Conservation (phyloP, 2,329 filamentous ascomycete genomes). For the Colletotrichum zoysiae region DNA sequence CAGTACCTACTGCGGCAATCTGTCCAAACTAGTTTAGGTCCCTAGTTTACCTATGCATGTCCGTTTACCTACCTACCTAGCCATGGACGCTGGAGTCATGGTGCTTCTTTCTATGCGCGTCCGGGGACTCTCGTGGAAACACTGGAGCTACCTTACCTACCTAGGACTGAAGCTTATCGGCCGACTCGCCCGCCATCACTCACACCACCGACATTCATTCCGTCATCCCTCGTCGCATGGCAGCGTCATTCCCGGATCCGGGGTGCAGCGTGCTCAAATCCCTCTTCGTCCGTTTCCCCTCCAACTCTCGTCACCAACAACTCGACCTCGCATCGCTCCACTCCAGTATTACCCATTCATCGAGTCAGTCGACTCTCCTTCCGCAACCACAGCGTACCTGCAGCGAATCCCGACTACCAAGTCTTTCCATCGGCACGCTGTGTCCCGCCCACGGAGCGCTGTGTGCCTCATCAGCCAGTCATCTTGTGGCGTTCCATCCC, state of each 20-base stretch:
- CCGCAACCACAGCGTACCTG: neutral
- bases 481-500: conserved; percentile 14
- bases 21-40: too few relatives aligned
- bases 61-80: too few relatives aligned
- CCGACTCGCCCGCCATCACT: conserved; percentile 8
- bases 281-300: neutral
- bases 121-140: neutral
- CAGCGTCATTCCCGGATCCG: conserved; percentile 25
- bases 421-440: neutral
- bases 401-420: neutral
- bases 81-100: too few relatives aligned
- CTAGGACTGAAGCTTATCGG: conserved; percentile 25
- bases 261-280: conserved; percentile 12
- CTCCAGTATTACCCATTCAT: neutral
- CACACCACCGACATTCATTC: too few relatives aligned
- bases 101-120: neutral
- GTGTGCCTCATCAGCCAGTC: neutral
- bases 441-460: neutral
- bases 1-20: too few relatives aligned
- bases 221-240: conserved; percentile 10
- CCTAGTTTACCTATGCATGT: too few relatives aligned
- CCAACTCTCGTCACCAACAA: neutral
- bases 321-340: too few relatives aligned
- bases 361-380: neutral
- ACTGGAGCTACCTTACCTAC: too few relatives aligned